Conservation (phyloP, 2,329 filamentous ascomycete species). For the Fusarium abutilonis region DNA sequence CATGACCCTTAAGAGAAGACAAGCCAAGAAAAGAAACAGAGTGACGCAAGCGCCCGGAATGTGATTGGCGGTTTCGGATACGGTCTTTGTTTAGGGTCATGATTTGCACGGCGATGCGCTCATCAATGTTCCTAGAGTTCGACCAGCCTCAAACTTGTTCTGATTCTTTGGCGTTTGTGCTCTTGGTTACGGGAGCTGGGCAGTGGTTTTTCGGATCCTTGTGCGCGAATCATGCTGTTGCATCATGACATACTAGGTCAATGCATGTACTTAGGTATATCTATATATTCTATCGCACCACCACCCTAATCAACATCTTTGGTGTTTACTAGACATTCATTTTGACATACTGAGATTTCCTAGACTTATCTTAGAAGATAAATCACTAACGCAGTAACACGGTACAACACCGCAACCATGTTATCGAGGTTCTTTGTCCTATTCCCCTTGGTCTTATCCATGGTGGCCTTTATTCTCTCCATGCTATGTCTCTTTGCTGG, state of each 20-base stretch:
- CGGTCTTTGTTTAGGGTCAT: slow-evolving; percentile 34
- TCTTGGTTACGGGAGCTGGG: slow-evolving; percentile 3
- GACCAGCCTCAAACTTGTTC: slow-evolving; percentile 19
- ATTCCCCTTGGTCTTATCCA: slow-evolving; percentile 51
- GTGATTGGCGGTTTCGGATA: slow-evolving; percentile 14
- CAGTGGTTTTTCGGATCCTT: background rate
- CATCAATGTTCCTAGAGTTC: slow-evolving; percentile 10
- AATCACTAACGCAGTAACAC: slow-evolving; percentile 6
- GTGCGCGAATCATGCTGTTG: slow-evolving; percentile 30
- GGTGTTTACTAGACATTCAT: slow-evolving; percentile 16
- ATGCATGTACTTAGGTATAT: background rate
- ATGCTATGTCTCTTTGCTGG: slow-evolving; percentile 55
- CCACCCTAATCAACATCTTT: slow-evolving; percentile 8
- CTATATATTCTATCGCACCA: slow-evolving; percentile 30
- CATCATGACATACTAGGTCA: slow-evolving; percentile 24
- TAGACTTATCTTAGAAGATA: slow-evolving; percentile 1
- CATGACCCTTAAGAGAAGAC: slow-evolving; percentile 4
- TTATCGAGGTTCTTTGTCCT: slow-evolving; percentile 47
- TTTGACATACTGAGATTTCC: slow-evolving; percentile 14
- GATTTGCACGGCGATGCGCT: slow-evolving; percentile 41
- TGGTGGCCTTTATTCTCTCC: slow-evolving; percentile 53
- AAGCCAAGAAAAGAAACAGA: slow-evolving; percentile 28
- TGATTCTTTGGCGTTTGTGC: slow-evolving; percentile 18
- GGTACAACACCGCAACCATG: slow-evolving; percentile 27
- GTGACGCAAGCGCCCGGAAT: slow-evolving; percentile 35